Conservation (phyloP, 2,329 filamentous ascomycete species). For the Peltaster fructicola region DNA sequence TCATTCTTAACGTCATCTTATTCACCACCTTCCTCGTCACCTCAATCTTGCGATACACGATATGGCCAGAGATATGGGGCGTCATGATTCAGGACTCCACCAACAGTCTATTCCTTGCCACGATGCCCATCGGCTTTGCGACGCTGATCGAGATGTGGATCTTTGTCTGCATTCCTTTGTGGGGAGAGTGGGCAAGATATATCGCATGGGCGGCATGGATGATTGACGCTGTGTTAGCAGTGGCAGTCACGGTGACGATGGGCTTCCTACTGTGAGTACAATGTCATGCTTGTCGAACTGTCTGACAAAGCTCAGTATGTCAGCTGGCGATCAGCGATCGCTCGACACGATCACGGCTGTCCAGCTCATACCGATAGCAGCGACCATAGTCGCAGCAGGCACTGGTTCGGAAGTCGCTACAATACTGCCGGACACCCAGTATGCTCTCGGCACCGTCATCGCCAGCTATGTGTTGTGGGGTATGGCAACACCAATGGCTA, state of each 20-base stretch:
- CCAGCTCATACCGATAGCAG: slow-evolving; percentile 48
- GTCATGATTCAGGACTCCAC: slow-evolving; percentile 50
- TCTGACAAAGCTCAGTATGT: slow-evolving; percentile 7
- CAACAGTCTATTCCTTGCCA: slow-evolving; percentile 48
- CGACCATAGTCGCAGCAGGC: slow-evolving; percentile 46
- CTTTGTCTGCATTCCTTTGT: slow-evolving; percentile 13
- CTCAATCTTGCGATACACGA: slow-evolving; percentile 40
- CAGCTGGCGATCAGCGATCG: slow-evolving; percentile 22
- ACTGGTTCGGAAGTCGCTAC: slow-evolving; percentile 46
- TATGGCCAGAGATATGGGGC: slow-evolving; percentile 49
- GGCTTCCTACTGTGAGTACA: slow-evolving; percentile 23
- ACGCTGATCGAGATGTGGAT: slow-evolving; percentile 16
- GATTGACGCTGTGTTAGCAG: slow-evolving; percentile 28
- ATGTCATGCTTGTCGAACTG: neutral
- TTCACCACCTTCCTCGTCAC: slow-evolving; percentile 37
- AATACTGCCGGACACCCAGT: slow-evolving; percentile 35
- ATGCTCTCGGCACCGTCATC: slow-evolving; percentile 44
- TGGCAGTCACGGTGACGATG: slow-evolving; percentile 16
- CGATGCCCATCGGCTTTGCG: slow-evolving; percentile 16
- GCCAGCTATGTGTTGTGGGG: slow-evolving; percentile 53
- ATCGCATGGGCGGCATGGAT: slow-evolving; percentile 34
- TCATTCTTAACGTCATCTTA: slow-evolving; percentile 41
- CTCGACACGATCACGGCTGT: slow-evolving; percentile 42
- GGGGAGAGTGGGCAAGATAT: slow-evolving; percentile 27
- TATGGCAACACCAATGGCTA: slow-evolving; percentile 42